Evolutionary conservation across 495 filamentous ascomycete species (phyloP), one percentile per base, ranked within the genome.

Genomic region (Aspergillus campestris): DNA sequence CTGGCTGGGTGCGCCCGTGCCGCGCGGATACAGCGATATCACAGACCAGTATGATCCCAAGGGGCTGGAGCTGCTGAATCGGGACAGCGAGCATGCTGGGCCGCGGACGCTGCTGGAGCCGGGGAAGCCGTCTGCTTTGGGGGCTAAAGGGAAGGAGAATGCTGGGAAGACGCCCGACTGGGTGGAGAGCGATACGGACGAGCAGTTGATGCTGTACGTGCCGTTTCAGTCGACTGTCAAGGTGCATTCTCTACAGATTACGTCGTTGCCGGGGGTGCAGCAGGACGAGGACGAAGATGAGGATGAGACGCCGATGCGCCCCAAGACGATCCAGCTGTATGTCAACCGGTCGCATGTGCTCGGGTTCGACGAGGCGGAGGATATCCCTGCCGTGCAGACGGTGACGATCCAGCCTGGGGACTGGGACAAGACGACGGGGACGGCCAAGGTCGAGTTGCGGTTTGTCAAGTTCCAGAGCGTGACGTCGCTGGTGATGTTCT

Each of bases 111-210:
- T 97, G 5, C 87, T 98, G 56, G 78, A 86, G 12, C 48, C 50
- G 6, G 72, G 60, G 33, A 84, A 85, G 63, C 92, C 92, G 10
- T 73, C 72, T 4, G 71, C 78, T 1, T 63, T 91, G 33, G 70
- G 62, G 9, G 58, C 50, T 12, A 84, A 84, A 53, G 76, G 78
- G 33, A 86, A 84, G 62, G 67, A 60, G 10, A 74, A 63, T 36
- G 62, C 62, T 8, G 57, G 36, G 7, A 56, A 61, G 34, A 79
- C 79, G 42, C 39, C 45, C 31, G 92, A 98, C 65, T 97, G 89
- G 87, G 79, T 96, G n/a, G 88, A 97, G 73, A 95, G 87, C 58
- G 94, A 96, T 59, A 95, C 90, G n/a, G 92, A 98, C 61, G 89
- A 96, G 70, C 94, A 98, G 73, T 64, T 98, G 48, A 86, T 98